Evolutionary conservation across 2,329 filamentous ascomycete genomes (phyloP).

Genomic region (Didymella sp.): DNA sequence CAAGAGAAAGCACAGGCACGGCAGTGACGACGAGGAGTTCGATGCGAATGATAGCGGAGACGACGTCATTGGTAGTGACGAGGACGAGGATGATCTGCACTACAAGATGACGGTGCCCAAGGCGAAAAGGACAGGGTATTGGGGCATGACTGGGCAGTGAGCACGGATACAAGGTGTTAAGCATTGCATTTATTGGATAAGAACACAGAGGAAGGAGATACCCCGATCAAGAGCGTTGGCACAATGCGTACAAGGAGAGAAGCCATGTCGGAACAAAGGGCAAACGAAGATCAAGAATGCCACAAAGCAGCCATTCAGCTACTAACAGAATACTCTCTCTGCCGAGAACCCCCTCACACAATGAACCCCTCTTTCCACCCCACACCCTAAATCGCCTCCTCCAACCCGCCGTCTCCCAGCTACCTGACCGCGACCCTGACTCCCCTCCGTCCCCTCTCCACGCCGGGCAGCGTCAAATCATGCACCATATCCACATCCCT

Average conservation of each 20-base stretch:
- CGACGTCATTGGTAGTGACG: conserved; percentile 30
- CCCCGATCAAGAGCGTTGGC: background rate
- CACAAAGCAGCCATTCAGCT: too few species aligned
- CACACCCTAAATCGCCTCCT: too few species aligned
- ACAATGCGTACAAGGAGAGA: background rate
- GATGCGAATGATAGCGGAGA: conserved; percentile 29
- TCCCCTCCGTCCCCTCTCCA: conserved; percentile 5
- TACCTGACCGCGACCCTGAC: conserved; percentile 16
- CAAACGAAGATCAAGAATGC: too few species aligned
- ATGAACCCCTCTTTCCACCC: too few species aligned
- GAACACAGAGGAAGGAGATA: too few species aligned
- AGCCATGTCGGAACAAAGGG: too few species aligned
- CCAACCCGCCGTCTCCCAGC: too few species aligned
- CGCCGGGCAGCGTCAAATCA: conserved; percentile 21
- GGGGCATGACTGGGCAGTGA: conserved; percentile 31
- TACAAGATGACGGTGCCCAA: conserved; percentile 40
- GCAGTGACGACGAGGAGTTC: conserved; percentile 53
- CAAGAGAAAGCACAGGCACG: conserved; percentile 45
- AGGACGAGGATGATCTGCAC: conserved; percentile 42
- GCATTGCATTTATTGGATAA: background rate
- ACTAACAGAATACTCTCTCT: too few species aligned
- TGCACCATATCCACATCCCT: conserved; percentile 19
- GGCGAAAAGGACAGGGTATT: conserved; percentile 32
- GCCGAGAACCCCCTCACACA: too few species aligned
- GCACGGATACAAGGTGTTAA: background rate